These are phyloP conservation scores for Nectriaceae sp. DNA, from an alignment of 2,329 filamentous ascomycete genomes.

Conservation along the genomic window DNA sequence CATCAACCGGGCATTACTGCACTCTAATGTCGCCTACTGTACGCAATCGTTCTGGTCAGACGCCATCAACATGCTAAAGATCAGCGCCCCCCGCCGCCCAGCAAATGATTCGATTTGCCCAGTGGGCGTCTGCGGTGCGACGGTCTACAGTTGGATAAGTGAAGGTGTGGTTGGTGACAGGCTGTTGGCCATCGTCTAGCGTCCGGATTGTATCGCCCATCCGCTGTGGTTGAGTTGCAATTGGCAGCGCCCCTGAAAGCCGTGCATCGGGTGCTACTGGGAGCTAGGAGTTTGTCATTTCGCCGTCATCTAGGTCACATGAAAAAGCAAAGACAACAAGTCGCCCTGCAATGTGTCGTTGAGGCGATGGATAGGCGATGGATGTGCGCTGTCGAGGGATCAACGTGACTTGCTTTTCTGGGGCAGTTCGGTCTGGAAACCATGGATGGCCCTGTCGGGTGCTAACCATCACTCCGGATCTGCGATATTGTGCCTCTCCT, in stretches of 20 bases:
- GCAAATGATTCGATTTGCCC: not conserved
- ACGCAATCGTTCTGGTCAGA: no score
- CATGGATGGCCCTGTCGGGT: no score
- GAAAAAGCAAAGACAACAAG: conserved; percentile 5
- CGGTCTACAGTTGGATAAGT: not conserved
- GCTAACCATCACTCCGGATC: no score
- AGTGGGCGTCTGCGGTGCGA: not conserved
- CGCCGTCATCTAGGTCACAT: conserved; percentile 7
- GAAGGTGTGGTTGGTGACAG: not conserved
- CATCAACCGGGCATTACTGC: no score
- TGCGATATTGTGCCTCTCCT: no score
- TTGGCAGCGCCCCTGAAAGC: not conserved
- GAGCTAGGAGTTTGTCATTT: not conserved
- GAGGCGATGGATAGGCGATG: not conserved
- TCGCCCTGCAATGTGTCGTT: conserved; percentile 3
- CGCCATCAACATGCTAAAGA: no score
- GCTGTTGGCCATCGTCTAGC: not conserved
- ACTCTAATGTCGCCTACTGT: no score
- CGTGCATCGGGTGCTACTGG: not conserved
- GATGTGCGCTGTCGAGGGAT: no score
- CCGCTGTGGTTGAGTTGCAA: not conserved
- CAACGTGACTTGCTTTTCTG: conserved; percentile 6
- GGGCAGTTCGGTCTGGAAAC: conserved; percentile 6
- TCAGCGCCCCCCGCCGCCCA: no score
- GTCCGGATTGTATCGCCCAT: not conserved